Evolutionary conservation across 2,329 filamentous ascomycete genomes (phyloP).

Genomic region (Cercospora zeae-maydis): DNA sequence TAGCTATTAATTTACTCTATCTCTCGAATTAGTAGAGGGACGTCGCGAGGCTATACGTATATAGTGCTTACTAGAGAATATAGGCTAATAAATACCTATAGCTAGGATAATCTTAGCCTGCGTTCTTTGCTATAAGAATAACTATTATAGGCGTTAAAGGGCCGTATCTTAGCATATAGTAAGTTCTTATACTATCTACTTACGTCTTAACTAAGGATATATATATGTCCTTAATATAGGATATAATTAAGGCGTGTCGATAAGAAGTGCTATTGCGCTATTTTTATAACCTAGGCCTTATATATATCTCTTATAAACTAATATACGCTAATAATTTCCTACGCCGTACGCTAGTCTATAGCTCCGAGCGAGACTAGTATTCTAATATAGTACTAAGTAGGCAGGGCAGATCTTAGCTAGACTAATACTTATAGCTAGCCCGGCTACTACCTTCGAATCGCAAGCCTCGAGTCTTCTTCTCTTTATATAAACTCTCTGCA

Average conservation of each 20-base stretch:
- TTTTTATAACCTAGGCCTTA: not conserved
- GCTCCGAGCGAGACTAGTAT: not conserved
- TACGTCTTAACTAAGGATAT: not conserved
- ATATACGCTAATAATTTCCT: not conserved
- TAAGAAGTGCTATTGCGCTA: not conserved
- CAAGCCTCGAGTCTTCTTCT: not conserved
- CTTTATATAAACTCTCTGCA: not conserved
- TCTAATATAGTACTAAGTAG: not conserved
- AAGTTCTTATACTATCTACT: not conserved
- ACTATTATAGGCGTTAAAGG: not conserved
- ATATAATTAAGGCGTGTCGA: not conserved
- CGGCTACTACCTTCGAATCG: not conserved
- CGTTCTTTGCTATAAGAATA: not conserved
- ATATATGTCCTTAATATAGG: not conserved
- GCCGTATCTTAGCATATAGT: not conserved
- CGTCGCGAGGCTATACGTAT: not conserved
- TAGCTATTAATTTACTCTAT: not conserved
- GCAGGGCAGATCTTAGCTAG: not conserved
- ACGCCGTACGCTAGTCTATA: not conserved
- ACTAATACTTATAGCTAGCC: not conserved
- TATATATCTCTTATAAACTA: not conserved
- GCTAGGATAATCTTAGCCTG: not conserved
- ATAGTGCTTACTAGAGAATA: not conserved
- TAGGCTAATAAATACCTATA: not conserved
- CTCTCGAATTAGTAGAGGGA: not conserved